Evolutionary conservation across 768 basidiomycete genomes (phyloP).

Genomic region (Brasilioporus rufonigricans): DNA sequence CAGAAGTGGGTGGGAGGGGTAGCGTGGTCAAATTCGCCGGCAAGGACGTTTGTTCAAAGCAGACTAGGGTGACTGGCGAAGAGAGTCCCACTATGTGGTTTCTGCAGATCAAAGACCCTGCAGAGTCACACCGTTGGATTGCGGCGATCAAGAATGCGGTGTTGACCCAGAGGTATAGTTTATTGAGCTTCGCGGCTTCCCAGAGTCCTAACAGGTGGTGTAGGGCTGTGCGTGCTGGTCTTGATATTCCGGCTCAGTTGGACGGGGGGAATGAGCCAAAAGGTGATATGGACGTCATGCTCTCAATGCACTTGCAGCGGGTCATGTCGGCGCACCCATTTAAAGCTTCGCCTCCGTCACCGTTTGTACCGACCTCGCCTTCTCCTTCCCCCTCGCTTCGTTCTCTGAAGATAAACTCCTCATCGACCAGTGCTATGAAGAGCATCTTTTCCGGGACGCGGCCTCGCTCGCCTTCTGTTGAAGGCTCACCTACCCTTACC

Average conservation of each 20-base stretch:
- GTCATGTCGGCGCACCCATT: conserved; percentile 35
- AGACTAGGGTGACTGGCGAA: conserved; percentile 14
- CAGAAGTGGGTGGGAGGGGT: conserved; percentile 41
- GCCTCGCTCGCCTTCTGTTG: conserved; percentile 33
- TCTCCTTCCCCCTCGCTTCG: conserved; percentile 30
- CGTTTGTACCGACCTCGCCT: conserved; percentile 23
- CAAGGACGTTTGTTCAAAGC: conserved; percentile 50
- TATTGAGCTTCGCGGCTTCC: background rate
- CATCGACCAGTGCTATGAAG: conserved; percentile 17
- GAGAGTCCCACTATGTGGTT: conserved; percentile 45
- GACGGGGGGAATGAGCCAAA: conserved; percentile 56
- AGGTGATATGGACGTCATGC: conserved; percentile 82
- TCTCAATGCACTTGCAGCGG: conserved; percentile 74
- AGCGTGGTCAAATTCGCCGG: conserved; percentile 70
- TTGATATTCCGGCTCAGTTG: conserved; percentile 46
- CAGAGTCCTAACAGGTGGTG: background rate
- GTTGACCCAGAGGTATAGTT: conserved; percentile 59
- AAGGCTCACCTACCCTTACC: conserved; percentile 38
- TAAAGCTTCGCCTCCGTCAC: conserved; percentile 13
- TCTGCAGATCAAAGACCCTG: conserved; percentile 59
- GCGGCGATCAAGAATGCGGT: conserved; percentile 69
- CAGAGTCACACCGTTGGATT: conserved; percentile 75
- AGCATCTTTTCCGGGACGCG: conserved; percentile 24
- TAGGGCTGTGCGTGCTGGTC: conserved; percentile 69
- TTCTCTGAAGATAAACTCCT: conserved; percentile 21